Conservation (phyloP, 768 basidiomycete genomes). For the Leccinum sublutescens region DNA sequence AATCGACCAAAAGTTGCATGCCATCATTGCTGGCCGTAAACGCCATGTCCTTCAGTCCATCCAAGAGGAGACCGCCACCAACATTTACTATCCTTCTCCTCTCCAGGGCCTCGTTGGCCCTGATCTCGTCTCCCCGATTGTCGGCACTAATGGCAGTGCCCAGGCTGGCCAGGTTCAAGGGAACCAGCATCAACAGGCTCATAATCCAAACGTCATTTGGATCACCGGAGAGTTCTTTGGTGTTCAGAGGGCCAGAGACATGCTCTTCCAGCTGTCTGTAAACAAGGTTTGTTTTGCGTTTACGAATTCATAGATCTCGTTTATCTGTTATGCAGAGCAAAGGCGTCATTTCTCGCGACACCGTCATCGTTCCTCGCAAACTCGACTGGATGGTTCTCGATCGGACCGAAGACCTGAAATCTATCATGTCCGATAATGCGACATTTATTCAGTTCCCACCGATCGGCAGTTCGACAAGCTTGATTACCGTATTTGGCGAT, state of each 20-base stretch:
- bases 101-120: slow-evolving; percentile 82
- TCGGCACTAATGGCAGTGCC: slow-evolving; percentile 35
- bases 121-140: slow-evolving; percentile 45
- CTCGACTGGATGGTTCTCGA: slow-evolving; percentile 99
- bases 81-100: slow-evolving; percentile 92
- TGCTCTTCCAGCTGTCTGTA: slow-evolving; percentile 85
- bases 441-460: slow-evolving; percentile 94
- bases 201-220: slow-evolving; percentile 81
- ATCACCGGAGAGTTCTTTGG: slow-evolving; percentile 98
- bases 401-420: slow-evolving; percentile 87
- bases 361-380: slow-evolving; percentile 92
- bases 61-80: slow-evolving; percentile 96
- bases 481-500: slow-evolving; percentile 94
- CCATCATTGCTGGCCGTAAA: slow-evolving; percentile 88
- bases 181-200: slow-evolving; percentile 35
- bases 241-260: slow-evolving; percentile 91
- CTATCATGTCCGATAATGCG: slow-evolving; percentile 94
- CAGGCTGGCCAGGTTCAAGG: slow-evolving; percentile 26
- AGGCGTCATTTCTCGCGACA: slow-evolving; percentile 86
- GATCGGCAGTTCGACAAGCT: slow-evolving; percentile 87
- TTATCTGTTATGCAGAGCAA: slow-evolving; percentile 58
- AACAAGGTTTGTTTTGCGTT: slow-evolving; percentile 59
- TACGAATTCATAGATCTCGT: not conserved
- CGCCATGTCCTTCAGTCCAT: slow-evolving; percentile 85
- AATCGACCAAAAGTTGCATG: slow-evolving; percentile 92